A percentile compares a stretch with the other conserved stretches of the same genome.
Conservation (phyloP, 768 basidiomycete species). For the Leucogyrophana mollusca region DNA sequence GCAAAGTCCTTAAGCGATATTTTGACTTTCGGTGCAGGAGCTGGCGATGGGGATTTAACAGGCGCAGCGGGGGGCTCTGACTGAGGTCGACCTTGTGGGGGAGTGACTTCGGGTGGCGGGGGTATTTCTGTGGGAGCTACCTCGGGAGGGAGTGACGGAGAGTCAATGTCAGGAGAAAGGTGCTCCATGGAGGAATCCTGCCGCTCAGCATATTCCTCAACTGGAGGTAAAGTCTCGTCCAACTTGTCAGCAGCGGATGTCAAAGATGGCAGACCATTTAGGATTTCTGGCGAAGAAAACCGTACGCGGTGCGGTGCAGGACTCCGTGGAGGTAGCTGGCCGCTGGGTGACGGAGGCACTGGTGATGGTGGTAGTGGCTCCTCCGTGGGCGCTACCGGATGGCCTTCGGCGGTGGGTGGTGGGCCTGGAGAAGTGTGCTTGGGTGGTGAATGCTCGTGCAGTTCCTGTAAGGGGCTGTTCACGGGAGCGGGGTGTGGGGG, state of each 20-base stretch:
- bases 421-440: neutral
- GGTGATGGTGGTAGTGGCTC: neutral
- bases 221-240: slow-evolving; percentile 5
- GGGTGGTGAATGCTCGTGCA: no score
- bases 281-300: slow-evolving; percentile 30
- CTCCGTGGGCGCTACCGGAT: neutral
- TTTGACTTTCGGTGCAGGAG: slow-evolving; percentile 49
- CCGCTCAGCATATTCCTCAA: slow-evolving; percentile 6
- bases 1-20: slow-evolving; percentile 60
- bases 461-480: no score
- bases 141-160: neutral
- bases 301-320: slow-evolving; percentile 20
- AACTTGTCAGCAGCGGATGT: neutral
- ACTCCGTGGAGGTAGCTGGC: neutral
- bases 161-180: neutral
- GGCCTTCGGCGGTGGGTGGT: neutral
- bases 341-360: neutral
- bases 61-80: neutral
- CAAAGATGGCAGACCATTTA: slow-evolving; percentile 13
- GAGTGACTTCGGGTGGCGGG: neutral
- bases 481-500: slow-evolving; percentile 10
- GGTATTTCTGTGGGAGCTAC: neutral
- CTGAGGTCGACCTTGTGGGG: neutral
- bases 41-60: slow-evolving; percentile 21
- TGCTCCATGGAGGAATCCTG: neutral